Evolutionary conservation across 106 monocot genomes (phyloP), one percentile per base, ranked within the genome.

Genomic region (Agapanthus africanus): DNA sequence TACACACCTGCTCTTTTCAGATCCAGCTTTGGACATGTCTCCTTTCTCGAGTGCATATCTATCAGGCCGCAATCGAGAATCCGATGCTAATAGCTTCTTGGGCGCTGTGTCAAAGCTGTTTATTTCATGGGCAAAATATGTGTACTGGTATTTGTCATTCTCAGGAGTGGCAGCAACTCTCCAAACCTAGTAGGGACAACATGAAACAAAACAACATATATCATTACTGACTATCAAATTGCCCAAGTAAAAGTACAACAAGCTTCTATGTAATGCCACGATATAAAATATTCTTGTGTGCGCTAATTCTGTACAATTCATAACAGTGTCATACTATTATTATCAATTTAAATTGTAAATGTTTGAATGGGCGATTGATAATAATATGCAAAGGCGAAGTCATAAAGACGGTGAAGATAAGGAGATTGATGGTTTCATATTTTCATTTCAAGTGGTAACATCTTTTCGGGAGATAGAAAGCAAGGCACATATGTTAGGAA

Each of bases 81-180:
- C 95, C 0, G 91, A 88, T 56, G 86, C 79, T 37, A 97, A 65
- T 28, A 97, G 70, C 22, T 84, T 82, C 68, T 80, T 91, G 1
- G 95, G 88, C 8, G 91, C 95, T 36, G 91, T 97, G 1, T 97
- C 91, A 71, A 97, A 97, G 79, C 91, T 97, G 78, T 97, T 97
- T 73, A 97, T 74, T 70, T 86, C 89, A 67, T 91, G 95, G 2
- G 88, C 95, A 77, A 97, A 97, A 74, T 89, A 42, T 11, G 95
- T 97, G 50, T 82, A 97, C 80, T 97, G 95, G 51, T 77, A 79
- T 77, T 88, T 97, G 65, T 97, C 95, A 75, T 86, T 80, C 66
- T 73, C 76, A 68, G 95, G 91, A 37, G 79, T 40, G 11, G 77
- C 63, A 54, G 88, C 88, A 76, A 86, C 86, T 80, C 78, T 88